These are phyloP conservation scores for Hymenoscyphus albidus DNA, from an alignment of 2,329 filamentous ascomycete genomes.

Conservation along the genomic window DNA sequence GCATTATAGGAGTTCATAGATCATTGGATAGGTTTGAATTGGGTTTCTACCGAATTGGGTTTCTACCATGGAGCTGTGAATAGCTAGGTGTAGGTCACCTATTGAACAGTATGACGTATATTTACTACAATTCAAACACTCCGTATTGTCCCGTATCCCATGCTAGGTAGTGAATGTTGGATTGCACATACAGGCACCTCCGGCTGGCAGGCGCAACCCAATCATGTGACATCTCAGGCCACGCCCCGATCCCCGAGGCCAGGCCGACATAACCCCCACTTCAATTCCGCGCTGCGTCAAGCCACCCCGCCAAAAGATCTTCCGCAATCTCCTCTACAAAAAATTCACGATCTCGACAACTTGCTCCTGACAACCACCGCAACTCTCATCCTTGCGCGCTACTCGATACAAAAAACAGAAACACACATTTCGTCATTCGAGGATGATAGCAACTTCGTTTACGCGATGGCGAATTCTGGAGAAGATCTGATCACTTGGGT, in stretches of 20 bases:
- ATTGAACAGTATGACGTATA: not conserved
- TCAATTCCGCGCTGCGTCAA: not conserved
- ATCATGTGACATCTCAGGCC: no score
- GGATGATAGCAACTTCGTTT: conserved; percentile 12
- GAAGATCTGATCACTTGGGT: conserved; percentile 17
- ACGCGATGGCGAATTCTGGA: conserved; percentile 15
- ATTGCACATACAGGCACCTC: no score
- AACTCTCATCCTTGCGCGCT: conserved; percentile 1
- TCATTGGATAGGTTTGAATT: not conserved
- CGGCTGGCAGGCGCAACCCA: no score
- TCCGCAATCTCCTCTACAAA: not conserved
- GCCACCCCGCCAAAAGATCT: not conserved
- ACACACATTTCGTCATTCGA: conserved; percentile 1
- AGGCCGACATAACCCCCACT: not conserved
- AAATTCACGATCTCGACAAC: conserved; percentile 2
- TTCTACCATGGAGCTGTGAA: not conserved
- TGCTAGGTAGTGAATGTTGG: no score
- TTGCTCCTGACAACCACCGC: not conserved
- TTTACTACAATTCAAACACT: not conserved
- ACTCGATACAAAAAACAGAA: not conserved
- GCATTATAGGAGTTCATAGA: not conserved
- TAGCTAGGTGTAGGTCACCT: not conserved
- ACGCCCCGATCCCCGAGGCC: not conserved
- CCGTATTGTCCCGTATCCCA: no score
- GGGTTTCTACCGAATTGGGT: not conserved